A percentile compares a stretch with the other conserved stretches of the same genome.
Conservation (phyloP, 169 alveolate genomes). For the Hammondia hammondi region DNA sequence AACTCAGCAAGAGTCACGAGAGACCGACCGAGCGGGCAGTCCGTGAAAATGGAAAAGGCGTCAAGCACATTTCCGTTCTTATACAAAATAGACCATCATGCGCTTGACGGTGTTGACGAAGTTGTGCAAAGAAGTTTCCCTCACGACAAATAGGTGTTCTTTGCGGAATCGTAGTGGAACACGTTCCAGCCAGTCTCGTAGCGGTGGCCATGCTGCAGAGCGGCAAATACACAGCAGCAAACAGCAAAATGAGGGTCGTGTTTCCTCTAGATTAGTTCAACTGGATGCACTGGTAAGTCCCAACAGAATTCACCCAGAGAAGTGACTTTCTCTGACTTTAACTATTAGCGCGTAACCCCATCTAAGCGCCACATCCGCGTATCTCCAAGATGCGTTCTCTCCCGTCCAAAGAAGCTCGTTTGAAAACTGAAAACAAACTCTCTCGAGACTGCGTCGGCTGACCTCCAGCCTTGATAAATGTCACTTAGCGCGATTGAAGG, state of each 20-base stretch:
- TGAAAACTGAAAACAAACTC: too few relatives aligned
- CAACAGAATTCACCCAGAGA: too few relatives aligned
- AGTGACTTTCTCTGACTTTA: too few relatives aligned
- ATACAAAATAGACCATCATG: background rate
- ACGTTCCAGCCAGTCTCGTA: conserved; percentile 62
- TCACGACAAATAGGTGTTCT: conserved; percentile 46
- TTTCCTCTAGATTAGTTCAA: too few relatives aligned
- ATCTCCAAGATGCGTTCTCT: too few relatives aligned
- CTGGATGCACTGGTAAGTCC: too few relatives aligned
- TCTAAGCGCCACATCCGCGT: too few relatives aligned
- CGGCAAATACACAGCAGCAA: background rate
- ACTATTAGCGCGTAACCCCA: too few relatives aligned
- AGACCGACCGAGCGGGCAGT: background rate
- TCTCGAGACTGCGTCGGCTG: too few relatives aligned
- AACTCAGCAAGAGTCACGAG: background rate
- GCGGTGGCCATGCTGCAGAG: conserved; percentile 57
- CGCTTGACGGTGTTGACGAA: background rate
- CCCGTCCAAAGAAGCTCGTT: too few relatives aligned
- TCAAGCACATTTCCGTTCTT: background rate
- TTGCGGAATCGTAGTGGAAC: conserved; percentile 55
- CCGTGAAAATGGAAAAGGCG: background rate
- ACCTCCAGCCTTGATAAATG: too few relatives aligned
- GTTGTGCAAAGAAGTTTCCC: background rate
- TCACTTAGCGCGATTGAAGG: too few relatives aligned
- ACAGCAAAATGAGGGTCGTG: background rate